Evolutionary conservation across 768 basidiomycete species (phyloP), one percentile per base, ranked within the genome.

Genomic region (Tremella mesenterica): DNA sequence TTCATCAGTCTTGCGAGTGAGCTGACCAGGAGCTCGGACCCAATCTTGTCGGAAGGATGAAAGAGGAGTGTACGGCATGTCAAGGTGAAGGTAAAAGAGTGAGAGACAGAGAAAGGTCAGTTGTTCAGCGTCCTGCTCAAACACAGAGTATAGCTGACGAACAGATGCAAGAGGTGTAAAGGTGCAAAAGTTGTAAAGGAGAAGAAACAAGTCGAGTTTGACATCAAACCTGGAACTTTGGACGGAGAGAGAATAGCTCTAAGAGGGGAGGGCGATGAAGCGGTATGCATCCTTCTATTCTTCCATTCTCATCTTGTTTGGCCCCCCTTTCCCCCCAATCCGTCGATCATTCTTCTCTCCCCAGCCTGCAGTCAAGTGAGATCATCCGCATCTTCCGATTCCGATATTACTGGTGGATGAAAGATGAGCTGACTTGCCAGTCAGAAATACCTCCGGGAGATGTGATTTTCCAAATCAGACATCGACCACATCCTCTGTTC

Each of bases 111-210:
- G 63, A 69, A 39, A 61, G 56, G 58, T 70, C 53, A 50, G 59
- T 56, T 12, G 18, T 44, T 12, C 38, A 6, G 23, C n/a, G 26
- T 34, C 9, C 25, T 3, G n/a, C 23, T 4, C 20, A n/a, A 33
- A 14, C 3, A 6, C 4, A 4, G 43, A 13, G 27, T 7, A 44
- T 48, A 18, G 27, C 29, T n/a, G 3, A 27, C 4, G n/a, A 9
- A 7, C 41, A 93, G 91, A 60, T 96, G 92, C 75, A 96, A 92
- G 75, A 93, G 88, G 69, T 97, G 93, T 75, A 90, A 91, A 65
- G 93, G 91, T 3, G 79, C 81, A 48, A 85, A 84, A 71, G 85
- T 83, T 0, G 80, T 85, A 39, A 83, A 85, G 58, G 89, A 93
- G 69, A 95, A 90, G 77, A 87, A 84, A 43, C 82, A 87, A 45